A percentile compares a stretch with the other conserved stretches of the same genome.
Conservation (phyloP, 805 yeast genomes). For the Blastobotrys americana region DNA sequence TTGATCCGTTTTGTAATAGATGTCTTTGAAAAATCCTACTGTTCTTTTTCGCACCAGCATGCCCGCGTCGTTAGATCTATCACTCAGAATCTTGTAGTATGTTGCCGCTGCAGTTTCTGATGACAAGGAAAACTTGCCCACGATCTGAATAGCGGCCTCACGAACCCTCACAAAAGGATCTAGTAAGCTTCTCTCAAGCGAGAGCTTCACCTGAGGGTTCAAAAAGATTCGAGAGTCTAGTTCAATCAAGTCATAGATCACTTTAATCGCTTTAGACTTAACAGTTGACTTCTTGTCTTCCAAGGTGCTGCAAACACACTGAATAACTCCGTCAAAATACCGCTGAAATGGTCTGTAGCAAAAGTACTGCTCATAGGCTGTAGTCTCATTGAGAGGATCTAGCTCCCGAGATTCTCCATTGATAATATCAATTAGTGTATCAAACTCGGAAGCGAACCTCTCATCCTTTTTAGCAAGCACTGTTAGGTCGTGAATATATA, state of each 20-base stretch:
- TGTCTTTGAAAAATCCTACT: slow-evolving; percentile 34
- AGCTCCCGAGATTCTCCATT: slow-evolving; percentile 5
- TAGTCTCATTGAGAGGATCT: slow-evolving; percentile 9
- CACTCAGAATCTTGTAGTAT: slow-evolving; percentile 45
- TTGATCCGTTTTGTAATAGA: slow-evolving; percentile 7
- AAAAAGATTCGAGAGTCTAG: slow-evolving; percentile 46
- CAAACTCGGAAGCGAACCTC: not conserved
- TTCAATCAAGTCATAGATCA: slow-evolving; percentile 48
- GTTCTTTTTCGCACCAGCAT: slow-evolving; percentile 58
- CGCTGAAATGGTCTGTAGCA: slow-evolving; percentile 15
- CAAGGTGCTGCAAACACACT: slow-evolving; percentile 42
- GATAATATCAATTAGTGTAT: not conserved
- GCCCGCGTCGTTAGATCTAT: slow-evolving; percentile 50
- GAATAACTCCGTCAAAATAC: slow-evolving; percentile 46
- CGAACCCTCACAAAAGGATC: slow-evolving; percentile 67
- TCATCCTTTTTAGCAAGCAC: not conserved
- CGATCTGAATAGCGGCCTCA: slow-evolving; percentile 66
- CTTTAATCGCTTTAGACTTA: slow-evolving; percentile 58
- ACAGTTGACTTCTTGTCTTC: slow-evolving; percentile 45
- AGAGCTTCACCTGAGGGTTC: slow-evolving; percentile 43
- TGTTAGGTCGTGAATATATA: not conserved
- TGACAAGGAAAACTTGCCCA: slow-evolving; percentile 36
- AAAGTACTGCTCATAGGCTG: slow-evolving; percentile 9
- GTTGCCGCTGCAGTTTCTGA: slow-evolving; percentile 19
- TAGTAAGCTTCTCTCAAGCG: slow-evolving; percentile 44